phyloP scores from a whole-genome alignment of 768 basidiomycete genomes.

The Collybiopsis confluens region DNA sequence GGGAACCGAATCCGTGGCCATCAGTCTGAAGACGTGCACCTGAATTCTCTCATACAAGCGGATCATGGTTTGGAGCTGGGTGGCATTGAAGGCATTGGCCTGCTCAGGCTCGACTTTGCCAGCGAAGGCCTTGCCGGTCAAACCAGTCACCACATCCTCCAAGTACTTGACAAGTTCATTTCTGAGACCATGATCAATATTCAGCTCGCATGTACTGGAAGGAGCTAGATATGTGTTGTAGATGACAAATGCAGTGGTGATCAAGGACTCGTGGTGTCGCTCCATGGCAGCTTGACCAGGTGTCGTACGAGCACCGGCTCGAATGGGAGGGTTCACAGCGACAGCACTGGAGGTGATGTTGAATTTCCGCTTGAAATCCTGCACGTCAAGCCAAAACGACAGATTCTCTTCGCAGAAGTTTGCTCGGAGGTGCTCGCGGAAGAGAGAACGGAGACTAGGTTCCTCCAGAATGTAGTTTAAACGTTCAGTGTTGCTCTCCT shows the following conservation, averaged over 20 bases:
- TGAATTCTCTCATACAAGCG: slow-evolving; percentile 94
- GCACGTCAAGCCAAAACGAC: slow-evolving; percentile 94
- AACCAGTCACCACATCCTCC: slow-evolving; percentile 77
- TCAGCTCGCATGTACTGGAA: slow-evolving; percentile 91
- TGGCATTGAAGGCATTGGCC: slow-evolving; percentile 84
- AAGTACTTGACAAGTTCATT: slow-evolving; percentile 93
- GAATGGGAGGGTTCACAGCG: slow-evolving; percentile 35
- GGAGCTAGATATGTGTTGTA: slow-evolving; percentile 96
- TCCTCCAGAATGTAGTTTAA: slow-evolving; percentile 91
- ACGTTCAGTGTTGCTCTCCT: slow-evolving; percentile 91
- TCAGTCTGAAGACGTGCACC: slow-evolving; percentile 91
- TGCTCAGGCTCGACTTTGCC: slow-evolving; percentile 81
- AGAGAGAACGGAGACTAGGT: slow-evolving; percentile 79
- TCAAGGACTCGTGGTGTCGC: slow-evolving; percentile 90
- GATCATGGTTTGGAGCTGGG: slow-evolving; percentile 92
- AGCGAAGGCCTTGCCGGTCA: slow-evolving; percentile 74
- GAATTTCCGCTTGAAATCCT: slow-evolving; percentile 96
- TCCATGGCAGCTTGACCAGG: slow-evolving; percentile 91
- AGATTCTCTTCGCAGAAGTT: slow-evolving; percentile 99
- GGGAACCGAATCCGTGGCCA: slow-evolving; percentile 99
- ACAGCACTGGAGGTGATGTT: slow-evolving; percentile 91
- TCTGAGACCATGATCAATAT: slow-evolving; percentile 95
- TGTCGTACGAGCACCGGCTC: slow-evolving; percentile 41
- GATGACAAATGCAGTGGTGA: slow-evolving; percentile 90
- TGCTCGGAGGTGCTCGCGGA: slow-evolving; percentile 89